Evolutionary conservation across 257 asterid species (phyloP).

Genomic region (Cinchona pubescens): DNA sequence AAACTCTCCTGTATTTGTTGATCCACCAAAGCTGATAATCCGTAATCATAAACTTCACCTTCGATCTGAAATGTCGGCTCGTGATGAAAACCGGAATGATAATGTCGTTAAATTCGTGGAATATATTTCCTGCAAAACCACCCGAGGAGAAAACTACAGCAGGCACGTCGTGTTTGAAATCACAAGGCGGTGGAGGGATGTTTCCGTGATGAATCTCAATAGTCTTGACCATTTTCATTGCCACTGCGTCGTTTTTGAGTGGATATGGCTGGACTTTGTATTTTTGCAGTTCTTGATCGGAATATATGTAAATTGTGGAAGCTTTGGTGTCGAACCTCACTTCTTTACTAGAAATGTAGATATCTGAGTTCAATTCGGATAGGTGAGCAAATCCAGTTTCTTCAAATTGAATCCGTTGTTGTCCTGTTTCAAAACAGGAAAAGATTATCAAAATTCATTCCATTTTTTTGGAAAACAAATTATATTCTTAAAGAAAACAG

Average conservation of each 20-base stretch:
- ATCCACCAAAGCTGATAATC: constrained; percentile 42
- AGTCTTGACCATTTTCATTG: constrained; percentile 37
- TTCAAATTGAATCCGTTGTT: constrained; percentile 32
- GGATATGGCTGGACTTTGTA: constrained; percentile 56
- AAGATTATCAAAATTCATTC: background rate
- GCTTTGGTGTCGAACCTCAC: constrained; percentile 46
- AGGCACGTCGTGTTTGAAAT: constrained; percentile 30
- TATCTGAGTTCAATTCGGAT: constrained; percentile 35
- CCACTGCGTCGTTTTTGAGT: constrained; percentile 44
- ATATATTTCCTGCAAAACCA: constrained; percentile 45
- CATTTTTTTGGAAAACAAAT: background rate
- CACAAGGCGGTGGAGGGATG: constrained; percentile 26
- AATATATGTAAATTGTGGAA: constrained; percentile 32
- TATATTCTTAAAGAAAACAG: no score
- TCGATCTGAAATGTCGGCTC: constrained; percentile 34
- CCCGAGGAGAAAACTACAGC: constrained; percentile 48
- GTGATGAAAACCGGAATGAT: constrained; percentile 62
- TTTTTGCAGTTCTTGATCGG: constrained; percentile 23
- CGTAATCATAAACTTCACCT: constrained; percentile 32
- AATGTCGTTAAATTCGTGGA: constrained; percentile 59
- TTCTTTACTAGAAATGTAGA: constrained; percentile 41
- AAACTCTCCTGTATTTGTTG: constrained; percentile 31
- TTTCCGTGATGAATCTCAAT: constrained; percentile 44
- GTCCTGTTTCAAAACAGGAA: constrained; percentile 34
- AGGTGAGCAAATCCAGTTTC: constrained; percentile 48